Evolutionary conservation across 805 yeast species (phyloP), one percentile per base, ranked within the genome.

Genomic region (Zygosaccharomyces gambellarensis): DNA sequence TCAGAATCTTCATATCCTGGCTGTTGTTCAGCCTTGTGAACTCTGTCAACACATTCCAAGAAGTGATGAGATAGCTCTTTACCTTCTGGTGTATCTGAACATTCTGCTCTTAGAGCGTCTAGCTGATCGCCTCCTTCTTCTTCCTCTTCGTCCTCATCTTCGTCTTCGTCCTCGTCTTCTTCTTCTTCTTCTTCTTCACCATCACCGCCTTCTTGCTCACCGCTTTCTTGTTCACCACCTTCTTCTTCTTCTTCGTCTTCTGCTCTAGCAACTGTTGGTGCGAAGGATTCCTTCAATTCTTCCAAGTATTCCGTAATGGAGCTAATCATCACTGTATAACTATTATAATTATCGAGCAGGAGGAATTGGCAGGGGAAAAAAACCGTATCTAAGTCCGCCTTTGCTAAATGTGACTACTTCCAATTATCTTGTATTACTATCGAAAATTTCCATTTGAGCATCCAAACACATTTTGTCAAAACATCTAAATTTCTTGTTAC

Each of bases 41-140:
- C 98, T 77, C 97, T 89, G 74, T 87, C 97, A 52, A 83, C 83
- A 80, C 99, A 92, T 73, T 90, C 97, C 55, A 86, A 83, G 74
- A 85, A 90, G 74, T 90, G 97, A 74, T 90, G 97, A 63, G 81
- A 80, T 69, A 78, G 78, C 57, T 82, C 82, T 61, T 82, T 76
- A 72, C 95, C 86, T 46, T 80, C 79, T 50, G 75, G 77, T 45
- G 85, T 77, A 55, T 81, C 76, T 45, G 80, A 71, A 71, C 96
- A 89, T 66, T 85, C 89, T 58, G 72, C 84, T 64, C 75, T 79
- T 57, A 85, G 69, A 30, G 71, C 75, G 40, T 85, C 94, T 51
- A 80, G 72, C 65, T 77, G 86, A 67, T 86, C 94, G 42, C 68
- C 79, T 36, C 71, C 77, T 63, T 77, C 89, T 50, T 83, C 92